Conservation (phyloP, 2,329 filamentous ascomycete species). For the Leptoxyphium fumago region DNA sequence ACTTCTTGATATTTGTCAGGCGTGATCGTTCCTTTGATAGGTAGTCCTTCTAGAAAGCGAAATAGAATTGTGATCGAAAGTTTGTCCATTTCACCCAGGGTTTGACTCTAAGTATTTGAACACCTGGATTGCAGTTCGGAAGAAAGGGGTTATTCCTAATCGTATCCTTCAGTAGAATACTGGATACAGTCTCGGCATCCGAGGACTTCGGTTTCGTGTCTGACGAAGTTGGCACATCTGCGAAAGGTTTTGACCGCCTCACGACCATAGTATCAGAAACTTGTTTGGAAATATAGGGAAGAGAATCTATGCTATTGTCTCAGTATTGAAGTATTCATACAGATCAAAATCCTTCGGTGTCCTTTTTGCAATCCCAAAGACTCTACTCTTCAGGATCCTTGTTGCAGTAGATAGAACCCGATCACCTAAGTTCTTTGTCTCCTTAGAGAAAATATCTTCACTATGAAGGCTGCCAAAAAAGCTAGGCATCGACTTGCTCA, state of each 20-base stretch:
- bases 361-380: conserved; percentile 41
- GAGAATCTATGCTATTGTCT: conserved; percentile 45
- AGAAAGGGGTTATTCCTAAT: conserved; percentile 33
- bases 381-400: conserved; percentile 35
- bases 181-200: conserved; percentile 48
- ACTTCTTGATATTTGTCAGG: conserved; percentile 12
- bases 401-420: conserved; percentile 31
- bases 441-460: conserved; percentile 24
- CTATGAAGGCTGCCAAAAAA: conserved; percentile 30
- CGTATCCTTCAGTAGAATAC: conserved; percentile 26
- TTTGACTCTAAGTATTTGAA: conserved; percentile 11
- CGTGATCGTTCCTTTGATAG: conserved; percentile 1
- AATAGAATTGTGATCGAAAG: conserved; percentile 24
- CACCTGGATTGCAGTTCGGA: conserved; percentile 27
- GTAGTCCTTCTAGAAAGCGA: conserved; percentile 15
- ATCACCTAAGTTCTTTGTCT: conserved; percentile 32
- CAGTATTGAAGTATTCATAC: conserved; percentile 69
- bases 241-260: conserved; percentile 42
- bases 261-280: conserved; percentile 49
- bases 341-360: conserved; percentile 61
- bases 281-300: conserved; percentile 38
- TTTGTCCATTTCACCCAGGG: conserved; percentile 32
- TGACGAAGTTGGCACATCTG: conserved; percentile 25
- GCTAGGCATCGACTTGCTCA: conserved; percentile 22
- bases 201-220: conserved; percentile 28